Evolutionary conservation across 345 rosid genomes (phyloP), one percentile per base, ranked within the genome.

Genomic region (Eutrema yunnanense): DNA sequence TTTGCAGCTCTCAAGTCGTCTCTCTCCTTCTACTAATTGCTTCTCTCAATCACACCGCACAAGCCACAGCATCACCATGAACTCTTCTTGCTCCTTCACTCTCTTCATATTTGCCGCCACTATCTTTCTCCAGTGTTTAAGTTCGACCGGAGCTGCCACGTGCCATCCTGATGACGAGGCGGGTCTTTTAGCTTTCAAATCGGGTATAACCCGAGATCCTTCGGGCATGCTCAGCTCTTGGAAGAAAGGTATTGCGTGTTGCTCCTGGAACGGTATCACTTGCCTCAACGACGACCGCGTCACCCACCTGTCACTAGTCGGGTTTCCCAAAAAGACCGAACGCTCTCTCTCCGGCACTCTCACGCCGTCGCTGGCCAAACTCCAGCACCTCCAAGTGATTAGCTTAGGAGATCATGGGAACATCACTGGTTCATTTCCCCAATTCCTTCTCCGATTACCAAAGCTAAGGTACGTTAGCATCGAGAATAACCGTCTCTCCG

Each of bases 121-220:
- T 2, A 54, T 80, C 54, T 8, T 70, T 41, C 38, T 69, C 63
- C 76, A 16, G 6, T 43, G 13, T 27, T 9, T 79, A 71, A 42
- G 55, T 11, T 59, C 40, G 80, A 9, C 77, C 56, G 66, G 73
- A 59, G 86, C 87, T 5, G 71, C 84, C 65, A 74, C 78, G 62
- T 92, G 96, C 67, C 84, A 89, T 80, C 69, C 54, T 0, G 90
- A 89, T 9, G 97, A 92, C 60, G 84, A 85, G 64, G 33, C 78
- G 2, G 94, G 92, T 71, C 92, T 89, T 33, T 46, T 87, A 61
- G 90, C 78, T 47, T 92, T 92, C 81, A 89, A 89, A 74, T 66
- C 96, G 11, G 85, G 84, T 66, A 82, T 89, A 63, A 85, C 89
- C 54, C 10, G 48, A 60, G 48, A 60, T 26, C 97, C 91, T 9